phyloP scores from a whole-genome alignment of 805 yeast genomes.

The Pichia phayaonensis region DNA sequence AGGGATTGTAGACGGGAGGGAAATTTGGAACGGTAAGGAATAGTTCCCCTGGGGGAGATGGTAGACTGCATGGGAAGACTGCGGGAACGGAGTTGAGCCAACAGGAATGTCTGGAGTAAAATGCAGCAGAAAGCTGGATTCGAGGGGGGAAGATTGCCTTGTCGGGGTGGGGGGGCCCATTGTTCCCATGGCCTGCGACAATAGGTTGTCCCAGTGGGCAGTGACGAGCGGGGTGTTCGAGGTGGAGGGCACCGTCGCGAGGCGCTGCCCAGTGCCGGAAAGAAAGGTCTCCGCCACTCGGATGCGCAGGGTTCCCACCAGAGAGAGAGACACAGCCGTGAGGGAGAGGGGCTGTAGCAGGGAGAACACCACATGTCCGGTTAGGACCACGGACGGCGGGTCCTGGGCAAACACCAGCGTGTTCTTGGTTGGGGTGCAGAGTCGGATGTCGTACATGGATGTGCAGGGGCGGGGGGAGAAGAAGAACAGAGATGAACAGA shows the following conservation, averaged over 20 bases:
- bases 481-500: too few species aligned
- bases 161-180: not conserved
- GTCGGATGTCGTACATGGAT: not conserved
- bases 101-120: slow-evolving; percentile 11
- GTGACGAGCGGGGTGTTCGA: not conserved
- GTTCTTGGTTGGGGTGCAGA: not conserved
- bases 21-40: slow-evolving; percentile 38
- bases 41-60: slow-evolving; percentile 46
- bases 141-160: not conserved
- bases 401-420: not conserved
- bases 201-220: not conserved
- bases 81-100: slow-evolving; percentile 30
- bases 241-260: not conserved
- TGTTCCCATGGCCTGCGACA: not conserved
- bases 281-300: not conserved
- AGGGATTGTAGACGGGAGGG: slow-evolving; percentile 38
- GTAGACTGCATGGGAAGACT: slow-evolving; percentile 17
- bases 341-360: not conserved
- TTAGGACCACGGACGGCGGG: not conserved
- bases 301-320: not conserved
- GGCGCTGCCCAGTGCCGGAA: not conserved
- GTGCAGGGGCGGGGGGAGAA: not conserved
- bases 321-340: not conserved
- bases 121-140: not conserved
- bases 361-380: not conserved